Evolutionary conservation across 805 yeast species (phyloP).

Genomic region (Tetrapisispora nanseiensis): DNA sequence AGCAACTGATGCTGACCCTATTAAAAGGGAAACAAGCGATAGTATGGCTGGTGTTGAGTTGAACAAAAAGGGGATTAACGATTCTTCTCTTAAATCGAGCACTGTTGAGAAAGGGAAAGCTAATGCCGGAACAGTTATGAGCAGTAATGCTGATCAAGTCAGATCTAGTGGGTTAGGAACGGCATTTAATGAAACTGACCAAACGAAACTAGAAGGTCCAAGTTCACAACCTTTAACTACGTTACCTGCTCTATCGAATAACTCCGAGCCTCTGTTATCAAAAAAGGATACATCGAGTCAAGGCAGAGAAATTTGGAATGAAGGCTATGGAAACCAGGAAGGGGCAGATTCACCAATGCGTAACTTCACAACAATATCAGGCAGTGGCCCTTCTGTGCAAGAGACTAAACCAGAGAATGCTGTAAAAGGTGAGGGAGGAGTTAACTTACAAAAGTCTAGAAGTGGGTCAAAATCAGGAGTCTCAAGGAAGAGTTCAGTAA

Average conservation of each 20-base stretch:
- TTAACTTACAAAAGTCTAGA: background rate
- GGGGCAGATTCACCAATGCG: background rate
- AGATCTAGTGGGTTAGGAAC: too few species aligned
- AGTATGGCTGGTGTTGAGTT: background rate
- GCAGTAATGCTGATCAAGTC: too few species aligned
- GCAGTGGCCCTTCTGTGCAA: background rate
- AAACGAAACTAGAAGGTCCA: background rate
- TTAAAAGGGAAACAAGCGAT: background rate
- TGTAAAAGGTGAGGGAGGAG: background rate
- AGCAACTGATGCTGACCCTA: background rate
- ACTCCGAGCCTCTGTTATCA: background rate
- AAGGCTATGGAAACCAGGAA: background rate
- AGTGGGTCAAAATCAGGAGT: background rate
- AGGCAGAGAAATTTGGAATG: background rate
- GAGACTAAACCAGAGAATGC: background rate
- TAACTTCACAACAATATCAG: slow-evolving; percentile 1
- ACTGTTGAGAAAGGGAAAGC: too few species aligned
- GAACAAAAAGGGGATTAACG: too few species aligned
- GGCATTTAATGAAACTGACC: background rate
- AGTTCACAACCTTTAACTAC: background rate
- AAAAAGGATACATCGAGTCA: background rate
- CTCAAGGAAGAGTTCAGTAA: background rate
- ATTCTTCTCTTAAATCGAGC: too few species aligned
- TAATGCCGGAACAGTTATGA: too few species aligned
- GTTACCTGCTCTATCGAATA: background rate